Base-by-base conservation (phyloP, 805 yeast genomes). In the Danielozyma ontarioensis region DNA sequence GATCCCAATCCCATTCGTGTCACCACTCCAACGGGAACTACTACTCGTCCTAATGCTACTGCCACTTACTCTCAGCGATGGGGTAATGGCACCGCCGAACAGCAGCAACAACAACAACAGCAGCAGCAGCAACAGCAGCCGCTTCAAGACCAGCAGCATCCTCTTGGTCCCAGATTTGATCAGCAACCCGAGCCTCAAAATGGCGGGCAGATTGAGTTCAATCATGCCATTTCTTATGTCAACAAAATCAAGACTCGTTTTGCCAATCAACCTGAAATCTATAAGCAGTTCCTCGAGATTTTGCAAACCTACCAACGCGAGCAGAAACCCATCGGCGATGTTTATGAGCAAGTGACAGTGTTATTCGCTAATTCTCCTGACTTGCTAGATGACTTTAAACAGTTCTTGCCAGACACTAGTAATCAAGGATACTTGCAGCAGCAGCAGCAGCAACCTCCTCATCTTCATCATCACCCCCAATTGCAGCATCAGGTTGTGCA, bases 251-350 rank as follows among this genome's bases (percentile, higher is more conserved):
- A 94, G 57, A 89, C 88, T 35, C 75, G 97, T 41, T 93, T 88
- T 57, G 83, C 95, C 14, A 76, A 80, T 50, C 95, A 89, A 57
- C 98, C 98, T 1, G 97, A 90, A 50, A 87, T 89, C 37, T 93
- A 93, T 68, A 93, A 93, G 62, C 88, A 81, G 48, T 93, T 93
- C 48, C 68, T 94, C 59, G 98, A 93, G 57, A 93, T 90, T 37
- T 67, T 93, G 47, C 98, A 93, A 58, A 90, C 97, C 29, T 93
- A 90, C 55, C 98, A 93, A 64, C 78, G 95, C 43, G 98, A 90
- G 53, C 95, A 88, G 53, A 83, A 87, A 52, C 96, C 96, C 30
- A 93, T 93, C 33, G 81, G 86, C 32, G 97, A 93, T 52, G 98
- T 93, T 10, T 93, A 93, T 51, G 83, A 86, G 35, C 97, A 93